Conservation (phyloP, 2,329 filamentous ascomycete species). For the Aspergillus sp. region DNA sequence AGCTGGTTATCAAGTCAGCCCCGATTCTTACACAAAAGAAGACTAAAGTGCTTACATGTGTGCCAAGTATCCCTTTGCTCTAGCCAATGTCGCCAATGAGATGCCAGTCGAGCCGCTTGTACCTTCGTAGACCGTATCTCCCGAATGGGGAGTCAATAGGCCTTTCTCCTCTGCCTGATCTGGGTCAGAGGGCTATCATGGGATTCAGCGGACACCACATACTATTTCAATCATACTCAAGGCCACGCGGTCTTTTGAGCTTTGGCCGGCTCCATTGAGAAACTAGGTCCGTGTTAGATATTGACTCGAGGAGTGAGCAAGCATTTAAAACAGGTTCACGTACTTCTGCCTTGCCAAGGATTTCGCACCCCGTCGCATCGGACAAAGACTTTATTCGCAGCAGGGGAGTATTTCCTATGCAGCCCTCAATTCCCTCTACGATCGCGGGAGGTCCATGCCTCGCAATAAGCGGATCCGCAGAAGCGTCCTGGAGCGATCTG, state of each 20-base stretch:
- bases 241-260: conserved; percentile 93
- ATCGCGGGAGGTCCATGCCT: conserved; percentile 53
- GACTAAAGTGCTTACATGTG: conserved; percentile 67
- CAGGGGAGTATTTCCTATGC: conserved; percentile 91
- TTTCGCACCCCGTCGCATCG: conserved; percentile 82
- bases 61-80: conserved; percentile 85
- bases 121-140: conserved; percentile 96
- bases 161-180: conserved; percentile 74
- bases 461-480: conserved; percentile 25
- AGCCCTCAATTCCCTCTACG: conserved; percentile 81
- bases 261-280: conserved; percentile 90
- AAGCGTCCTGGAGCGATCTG: conserved; percentile 7
- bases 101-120: conserved; percentile 97
- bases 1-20: conserved; percentile 47
- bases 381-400: conserved; percentile 85
- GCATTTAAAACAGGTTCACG: conserved; percentile 2
- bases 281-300: conserved; percentile 56
- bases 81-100: conserved; percentile 84
- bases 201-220: conserved; percentile 19
- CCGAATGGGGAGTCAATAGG: conserved; percentile 74
- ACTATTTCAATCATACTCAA: conserved; percentile 79
- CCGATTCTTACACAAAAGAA: no score
- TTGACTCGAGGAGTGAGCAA: neutral
- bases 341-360: conserved; percentile 88
- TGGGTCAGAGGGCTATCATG: conserved; percentile 15